Evolutionary conservation across 352 stramenopile genomes (phyloP).

Genomic region (Pythium chondricola): DNA sequence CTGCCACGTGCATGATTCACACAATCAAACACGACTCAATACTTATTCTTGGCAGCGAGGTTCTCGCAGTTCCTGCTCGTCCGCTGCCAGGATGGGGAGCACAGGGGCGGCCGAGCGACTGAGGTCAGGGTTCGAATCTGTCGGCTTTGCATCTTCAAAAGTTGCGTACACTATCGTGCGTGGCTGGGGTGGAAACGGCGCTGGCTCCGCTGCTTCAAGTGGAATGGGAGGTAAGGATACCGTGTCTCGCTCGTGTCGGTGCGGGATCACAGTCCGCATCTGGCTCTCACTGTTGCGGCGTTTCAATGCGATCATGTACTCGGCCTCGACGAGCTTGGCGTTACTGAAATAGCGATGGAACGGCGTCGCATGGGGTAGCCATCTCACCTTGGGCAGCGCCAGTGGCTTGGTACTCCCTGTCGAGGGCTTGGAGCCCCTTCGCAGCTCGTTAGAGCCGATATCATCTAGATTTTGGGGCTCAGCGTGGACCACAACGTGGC

Average conservation of each 20-base stretch:
- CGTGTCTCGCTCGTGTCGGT: neutral
- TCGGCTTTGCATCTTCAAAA: no score
- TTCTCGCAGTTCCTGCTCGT: no score
- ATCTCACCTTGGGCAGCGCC: constrained; percentile 5
- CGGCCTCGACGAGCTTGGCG: constrained; percentile 11
- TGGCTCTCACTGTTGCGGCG: neutral
- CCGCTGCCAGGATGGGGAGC: no score
- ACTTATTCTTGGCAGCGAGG: no score
- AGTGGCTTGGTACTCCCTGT: constrained; percentile 2
- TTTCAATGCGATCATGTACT: constrained; percentile 6
- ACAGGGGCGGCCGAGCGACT: no score
- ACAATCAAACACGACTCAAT: no score
- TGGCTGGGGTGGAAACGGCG: no score
- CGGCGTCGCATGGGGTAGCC: constrained; percentile 7
- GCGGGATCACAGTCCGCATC: neutral
- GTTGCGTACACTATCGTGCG: no score
- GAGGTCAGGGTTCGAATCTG: no score
- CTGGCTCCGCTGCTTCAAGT: no score
- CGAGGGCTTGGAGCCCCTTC: neutral
- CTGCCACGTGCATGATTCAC: no score
- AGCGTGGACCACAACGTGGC: constrained; percentile 11
- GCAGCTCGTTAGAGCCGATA: neutral
- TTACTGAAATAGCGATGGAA: constrained; percentile 20
- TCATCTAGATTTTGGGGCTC: constrained; percentile 1
- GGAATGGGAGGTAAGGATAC: no score